Conservation (phyloP, 208 protist species). For the Trypanosoma cruzi region DNA sequence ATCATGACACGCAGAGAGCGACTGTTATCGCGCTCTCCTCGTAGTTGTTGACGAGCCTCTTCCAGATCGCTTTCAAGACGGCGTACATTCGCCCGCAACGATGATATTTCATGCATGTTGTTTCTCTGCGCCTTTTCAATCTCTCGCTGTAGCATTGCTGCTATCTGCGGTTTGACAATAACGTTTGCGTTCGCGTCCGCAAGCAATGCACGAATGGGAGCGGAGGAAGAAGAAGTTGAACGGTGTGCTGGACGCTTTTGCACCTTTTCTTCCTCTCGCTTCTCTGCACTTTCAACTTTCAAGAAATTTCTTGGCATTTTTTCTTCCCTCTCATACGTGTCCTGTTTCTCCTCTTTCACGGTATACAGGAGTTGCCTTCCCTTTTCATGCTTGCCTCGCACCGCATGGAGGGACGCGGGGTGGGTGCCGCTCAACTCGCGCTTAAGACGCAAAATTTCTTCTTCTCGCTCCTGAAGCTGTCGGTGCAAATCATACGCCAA, state of each 20-base stretch:
- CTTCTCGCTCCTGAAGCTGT: constrained; percentile 69
- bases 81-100: constrained; percentile 40
- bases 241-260: not conserved
- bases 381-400: constrained; percentile 18
- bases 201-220: not conserved
- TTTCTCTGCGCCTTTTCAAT: constrained; percentile 60
- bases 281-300: not conserved
- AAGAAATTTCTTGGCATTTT: not conserved
- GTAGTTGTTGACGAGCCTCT: constrained; percentile 48
- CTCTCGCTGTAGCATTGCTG: constrained; percentile 49
- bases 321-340: not conserved
- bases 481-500: constrained; percentile 71
- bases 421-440: constrained; percentile 32
- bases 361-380: constrained; percentile 53
- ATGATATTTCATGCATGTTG: constrained; percentile 68
- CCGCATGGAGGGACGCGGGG: not conserved
- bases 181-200: constrained; percentile 27
- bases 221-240: not conserved
- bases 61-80: constrained; percentile 57
- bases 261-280: not conserved
- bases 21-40: constrained; percentile 46
- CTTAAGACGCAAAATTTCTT: constrained; percentile 63
- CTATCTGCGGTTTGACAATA: constrained; percentile 54
- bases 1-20: constrained; percentile 50
- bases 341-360: constrained; percentile 8